Conservation (phyloP, 176 grass and related monocot species). For the Puya raimondii region DNA sequence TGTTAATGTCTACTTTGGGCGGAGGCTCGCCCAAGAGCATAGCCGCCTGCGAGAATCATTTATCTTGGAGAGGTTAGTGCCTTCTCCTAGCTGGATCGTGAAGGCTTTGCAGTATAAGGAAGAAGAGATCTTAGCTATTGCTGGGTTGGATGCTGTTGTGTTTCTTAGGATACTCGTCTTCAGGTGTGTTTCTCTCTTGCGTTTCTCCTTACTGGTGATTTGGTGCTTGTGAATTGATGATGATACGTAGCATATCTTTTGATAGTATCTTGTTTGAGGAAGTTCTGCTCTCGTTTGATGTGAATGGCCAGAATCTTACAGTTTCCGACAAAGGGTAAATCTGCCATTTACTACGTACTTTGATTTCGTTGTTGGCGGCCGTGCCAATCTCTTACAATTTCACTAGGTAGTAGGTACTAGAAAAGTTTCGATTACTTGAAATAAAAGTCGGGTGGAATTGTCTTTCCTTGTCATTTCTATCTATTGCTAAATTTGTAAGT, state of each 20-base stretch:
- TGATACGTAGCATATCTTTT: conserved; percentile 15
- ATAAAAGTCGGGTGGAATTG: too few relatives aligned
- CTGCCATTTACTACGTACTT: too few relatives aligned
- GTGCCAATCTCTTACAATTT: too few relatives aligned
- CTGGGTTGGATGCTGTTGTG: conserved; percentile 85
- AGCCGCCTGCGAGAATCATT: conserved; percentile 46
- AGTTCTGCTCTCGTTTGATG: background rate
- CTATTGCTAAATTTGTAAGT: too few relatives aligned
- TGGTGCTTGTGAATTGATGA: conserved; percentile 14
- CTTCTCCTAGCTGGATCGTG: conserved; percentile 71
- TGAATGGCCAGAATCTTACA: background rate
- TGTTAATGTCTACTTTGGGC: conserved; percentile 84
- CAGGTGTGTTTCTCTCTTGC: conserved; percentile 34
- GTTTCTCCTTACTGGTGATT: conserved; percentile 10
- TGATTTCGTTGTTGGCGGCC: too few relatives aligned
- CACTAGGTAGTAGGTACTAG: too few relatives aligned
- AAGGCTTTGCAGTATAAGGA: conserved; percentile 71
- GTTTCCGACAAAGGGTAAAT: background rate
- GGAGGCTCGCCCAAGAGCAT: conserved; percentile 58
- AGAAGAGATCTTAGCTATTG: conserved; percentile 61
- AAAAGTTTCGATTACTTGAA: too few relatives aligned
- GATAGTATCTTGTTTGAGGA: conserved; percentile 4
- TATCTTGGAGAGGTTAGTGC: conserved; percentile 80
- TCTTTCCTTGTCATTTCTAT: too few relatives aligned
- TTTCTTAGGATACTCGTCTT: conserved; percentile 81